These are phyloP conservation scores for Perkinsus chesapeaki DNA, from an alignment of 169 alveolate genomes.

Conservation along the genomic window DNA sequence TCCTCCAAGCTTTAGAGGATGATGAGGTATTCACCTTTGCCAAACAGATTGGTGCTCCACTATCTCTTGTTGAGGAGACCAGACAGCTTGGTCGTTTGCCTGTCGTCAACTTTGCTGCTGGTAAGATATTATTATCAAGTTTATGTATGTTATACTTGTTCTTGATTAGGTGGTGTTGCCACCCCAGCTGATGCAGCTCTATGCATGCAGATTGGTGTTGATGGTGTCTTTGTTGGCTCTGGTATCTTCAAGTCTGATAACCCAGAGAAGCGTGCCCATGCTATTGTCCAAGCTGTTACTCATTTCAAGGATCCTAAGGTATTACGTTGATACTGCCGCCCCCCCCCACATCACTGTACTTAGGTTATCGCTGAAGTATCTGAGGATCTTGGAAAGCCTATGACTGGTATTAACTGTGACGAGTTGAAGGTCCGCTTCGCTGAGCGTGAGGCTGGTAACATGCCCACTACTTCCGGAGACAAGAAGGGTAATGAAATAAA, in stretches of 20 bases:
- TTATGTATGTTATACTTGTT: not conserved
- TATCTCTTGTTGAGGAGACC: conserved; percentile 37
- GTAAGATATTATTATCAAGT: not conserved
- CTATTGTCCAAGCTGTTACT: conserved; percentile 45
- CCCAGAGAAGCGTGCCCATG: conserved; percentile 52
- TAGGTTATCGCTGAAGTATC: conserved; percentile 14
- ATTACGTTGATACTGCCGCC: not conserved
- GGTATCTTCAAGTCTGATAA: conserved; percentile 56
- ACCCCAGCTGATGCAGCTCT: conserved; percentile 49
- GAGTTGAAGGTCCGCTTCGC: not conserved
- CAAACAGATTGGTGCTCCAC: conserved; percentile 43
- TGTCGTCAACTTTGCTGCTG: conserved; percentile 67
- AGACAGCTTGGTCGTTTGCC: conserved; percentile 44
- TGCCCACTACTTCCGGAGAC: not conserved
- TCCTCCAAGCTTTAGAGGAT: conserved; percentile 30
- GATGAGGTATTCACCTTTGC: conserved; percentile 44
- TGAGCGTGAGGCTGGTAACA: conserved; percentile 11
- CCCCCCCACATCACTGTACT: not conserved
- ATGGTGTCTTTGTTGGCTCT: conserved; percentile 66
- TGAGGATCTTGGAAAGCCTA: conserved; percentile 19
- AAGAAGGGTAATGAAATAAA: not conserved
- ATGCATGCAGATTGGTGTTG: conserved; percentile 55
- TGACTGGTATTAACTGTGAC: conserved; percentile 17
- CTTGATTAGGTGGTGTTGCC: conserved; percentile 15
- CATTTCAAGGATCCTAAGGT: conserved; percentile 17